A percentile compares a stretch with the other conserved stretches of the same genome.
phyloP scores from a whole-genome alignment of 106 monocot species.

The Triglochin maritima region DNA sequence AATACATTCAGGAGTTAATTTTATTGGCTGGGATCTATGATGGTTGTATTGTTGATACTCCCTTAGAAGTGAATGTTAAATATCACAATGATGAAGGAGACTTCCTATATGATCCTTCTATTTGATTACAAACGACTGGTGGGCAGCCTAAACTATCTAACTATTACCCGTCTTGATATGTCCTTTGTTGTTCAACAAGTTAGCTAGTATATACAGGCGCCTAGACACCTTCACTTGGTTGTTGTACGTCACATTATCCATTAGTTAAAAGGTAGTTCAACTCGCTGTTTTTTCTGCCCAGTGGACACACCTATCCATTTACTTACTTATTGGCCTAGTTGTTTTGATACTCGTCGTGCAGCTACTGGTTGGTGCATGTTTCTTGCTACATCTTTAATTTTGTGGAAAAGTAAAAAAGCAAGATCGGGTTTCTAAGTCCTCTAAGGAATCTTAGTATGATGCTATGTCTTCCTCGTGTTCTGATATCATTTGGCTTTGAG shows the following conservation, averaged over 20 bases:
- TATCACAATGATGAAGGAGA: not conserved
- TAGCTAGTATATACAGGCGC: not conserved
- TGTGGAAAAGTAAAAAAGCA: constrained; percentile 11
- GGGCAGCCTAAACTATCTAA: not conserved
- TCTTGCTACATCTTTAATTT: not conserved
- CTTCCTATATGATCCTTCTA: not conserved
- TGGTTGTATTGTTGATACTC: not conserved
- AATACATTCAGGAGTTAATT: not conserved
- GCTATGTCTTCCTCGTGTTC: not conserved
- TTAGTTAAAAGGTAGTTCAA: not conserved
- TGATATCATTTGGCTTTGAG: not conserved
- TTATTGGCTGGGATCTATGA: not conserved
- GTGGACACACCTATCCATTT: not conserved
- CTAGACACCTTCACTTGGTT: not conserved
- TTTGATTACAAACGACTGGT: not conserved
- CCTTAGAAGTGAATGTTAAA: not conserved
- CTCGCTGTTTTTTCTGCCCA: not conserved
- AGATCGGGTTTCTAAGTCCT: not conserved
- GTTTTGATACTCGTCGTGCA: not conserved
- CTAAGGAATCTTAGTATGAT: not conserved
- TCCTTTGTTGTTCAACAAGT: no score
- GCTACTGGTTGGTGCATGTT: constrained; percentile 1
- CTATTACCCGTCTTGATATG: not conserved
- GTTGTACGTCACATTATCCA: not conserved
- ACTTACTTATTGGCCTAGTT: constrained; percentile 2